Evolutionary conservation across 768 basidiomycete genomes (phyloP), one percentile per base, ranked within the genome.

Genomic region (Macrocybe gigantea): DNA sequence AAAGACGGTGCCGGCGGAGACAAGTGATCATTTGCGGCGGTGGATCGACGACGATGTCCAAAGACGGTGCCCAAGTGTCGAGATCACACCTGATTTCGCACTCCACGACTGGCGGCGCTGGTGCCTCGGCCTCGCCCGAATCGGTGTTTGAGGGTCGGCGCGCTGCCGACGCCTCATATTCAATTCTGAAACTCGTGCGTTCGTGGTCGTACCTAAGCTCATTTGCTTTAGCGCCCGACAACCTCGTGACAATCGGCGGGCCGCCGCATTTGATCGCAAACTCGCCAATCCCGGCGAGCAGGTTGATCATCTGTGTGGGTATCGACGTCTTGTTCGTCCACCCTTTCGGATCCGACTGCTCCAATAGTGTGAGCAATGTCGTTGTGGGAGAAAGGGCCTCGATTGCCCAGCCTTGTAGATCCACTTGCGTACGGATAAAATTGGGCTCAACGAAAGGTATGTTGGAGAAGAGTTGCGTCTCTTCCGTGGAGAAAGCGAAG

Each of bases 401-500:
- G 56, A 99, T 93, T 1, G 95, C 90, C 90, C 94, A 98, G 41
- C 95, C 96, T 68, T 93, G 93, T n/a, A 99, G 72, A 61, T 96
- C 93, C n/a, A 95, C 85, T 63, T 98, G 94, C 0, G 90, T 91
- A 6, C 94, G 86, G 52, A 96, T 95, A 43, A 87, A 77, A 54
- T 79, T 86, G 0, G 87, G 82, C 42, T 88, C 90, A 1, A 67
- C 71, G 8, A 71, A 71, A 40, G 77, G 90, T 53, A 80, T 77
- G 51, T 73, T 77, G 0, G 91, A 85, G 65, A 97, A 96, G 10
- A 96, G 74, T 47, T 88, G 81, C 44, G 79, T 79, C 55, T 97
- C 92, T 54, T 97, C 93, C 0, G 84, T 88, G 3, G 94, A 96
- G 66, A 96, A 96, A 1, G 88, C 83, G 64, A 98, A 97, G 13